Conservation (phyloP, 2,329 filamentous ascomycete genomes). For the Neurospora sp. region DNA sequence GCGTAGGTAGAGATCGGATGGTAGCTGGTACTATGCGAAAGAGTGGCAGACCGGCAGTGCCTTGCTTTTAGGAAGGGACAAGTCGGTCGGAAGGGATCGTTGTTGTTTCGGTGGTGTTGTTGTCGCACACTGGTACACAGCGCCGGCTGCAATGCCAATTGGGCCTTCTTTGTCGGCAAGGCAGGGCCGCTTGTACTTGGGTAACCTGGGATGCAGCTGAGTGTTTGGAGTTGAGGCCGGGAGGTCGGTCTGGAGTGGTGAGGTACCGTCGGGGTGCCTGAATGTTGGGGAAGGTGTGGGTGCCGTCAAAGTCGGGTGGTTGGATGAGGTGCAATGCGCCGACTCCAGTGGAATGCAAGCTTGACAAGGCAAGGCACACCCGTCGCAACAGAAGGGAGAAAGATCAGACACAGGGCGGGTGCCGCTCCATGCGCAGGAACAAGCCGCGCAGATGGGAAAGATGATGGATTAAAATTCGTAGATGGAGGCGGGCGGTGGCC, state of each 20-base stretch:
- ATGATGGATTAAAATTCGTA: background rate
- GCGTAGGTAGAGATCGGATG: conserved; percentile 3
- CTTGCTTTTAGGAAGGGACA: background rate
- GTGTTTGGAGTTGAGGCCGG: background rate
- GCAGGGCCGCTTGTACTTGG: background rate
- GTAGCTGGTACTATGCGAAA: conserved; percentile 3
- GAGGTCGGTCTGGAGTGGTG: background rate
- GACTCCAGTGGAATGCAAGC: background rate
- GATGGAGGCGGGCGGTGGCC: background rate
- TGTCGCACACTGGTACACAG: background rate
- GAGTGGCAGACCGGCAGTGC: conserved; percentile 4
- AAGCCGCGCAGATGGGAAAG: background rate
- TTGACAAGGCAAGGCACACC: background rate
- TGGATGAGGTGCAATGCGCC: background rate
- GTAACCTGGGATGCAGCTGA: background rate
- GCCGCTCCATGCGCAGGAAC: background rate
- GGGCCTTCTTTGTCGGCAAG: background rate
- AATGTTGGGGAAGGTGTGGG: background rate
- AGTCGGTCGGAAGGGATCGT: background rate
- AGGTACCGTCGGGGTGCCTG: background rate
- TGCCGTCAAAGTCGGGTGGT: background rate
- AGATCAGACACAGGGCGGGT: background rate
- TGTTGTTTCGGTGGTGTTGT: background rate
- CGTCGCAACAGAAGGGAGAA: background rate
- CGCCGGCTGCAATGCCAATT: background rate